These are phyloP conservation scores for Trametes maxima DNA, from an alignment of 768 basidiomycete species.

Conservation along the genomic window DNA sequence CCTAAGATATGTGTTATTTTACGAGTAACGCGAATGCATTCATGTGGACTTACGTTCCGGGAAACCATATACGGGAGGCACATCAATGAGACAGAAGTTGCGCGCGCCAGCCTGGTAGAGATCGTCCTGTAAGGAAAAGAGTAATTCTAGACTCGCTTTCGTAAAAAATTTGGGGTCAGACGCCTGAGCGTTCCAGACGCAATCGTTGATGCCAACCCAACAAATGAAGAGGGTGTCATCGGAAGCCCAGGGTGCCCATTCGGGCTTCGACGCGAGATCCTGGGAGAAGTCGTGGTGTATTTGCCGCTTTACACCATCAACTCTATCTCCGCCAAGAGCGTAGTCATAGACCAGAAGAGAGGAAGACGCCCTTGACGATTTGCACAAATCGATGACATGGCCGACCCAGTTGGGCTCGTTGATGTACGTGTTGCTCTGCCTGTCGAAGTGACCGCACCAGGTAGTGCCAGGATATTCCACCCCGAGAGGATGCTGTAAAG, in stretches of 20 bases:
- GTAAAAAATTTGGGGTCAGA: constrained; percentile 8
- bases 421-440: constrained; percentile 34
- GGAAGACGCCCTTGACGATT: constrained; percentile 28
- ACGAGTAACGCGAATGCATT: not conserved
- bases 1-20: not conserved
- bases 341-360: constrained; percentile 58
- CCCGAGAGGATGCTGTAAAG: constrained; percentile 48
- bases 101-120: constrained; percentile 48
- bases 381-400: constrained; percentile 45
- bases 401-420: constrained; percentile 64
- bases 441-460: constrained; percentile 40
- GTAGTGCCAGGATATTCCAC: constrained; percentile 52
- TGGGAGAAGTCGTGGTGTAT: constrained; percentile 43
- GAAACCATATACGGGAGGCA: constrained; percentile 53
- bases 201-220: constrained; percentile 70
- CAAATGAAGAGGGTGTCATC: constrained; percentile 39
- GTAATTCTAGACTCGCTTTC: constrained; percentile 29
- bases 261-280: constrained; percentile 22
- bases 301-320: constrained; percentile 44
- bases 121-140: constrained; percentile 49
- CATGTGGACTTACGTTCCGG: constrained; percentile 31
- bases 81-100: constrained; percentile 60
- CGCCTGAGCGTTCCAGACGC: constrained; percentile 41
- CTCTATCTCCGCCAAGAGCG: constrained; percentile 53
- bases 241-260: constrained; percentile 27